Conservation (phyloP, 1,284 basidiomycete species). For the Cutaneotrichosporon daszewskae region DNA sequence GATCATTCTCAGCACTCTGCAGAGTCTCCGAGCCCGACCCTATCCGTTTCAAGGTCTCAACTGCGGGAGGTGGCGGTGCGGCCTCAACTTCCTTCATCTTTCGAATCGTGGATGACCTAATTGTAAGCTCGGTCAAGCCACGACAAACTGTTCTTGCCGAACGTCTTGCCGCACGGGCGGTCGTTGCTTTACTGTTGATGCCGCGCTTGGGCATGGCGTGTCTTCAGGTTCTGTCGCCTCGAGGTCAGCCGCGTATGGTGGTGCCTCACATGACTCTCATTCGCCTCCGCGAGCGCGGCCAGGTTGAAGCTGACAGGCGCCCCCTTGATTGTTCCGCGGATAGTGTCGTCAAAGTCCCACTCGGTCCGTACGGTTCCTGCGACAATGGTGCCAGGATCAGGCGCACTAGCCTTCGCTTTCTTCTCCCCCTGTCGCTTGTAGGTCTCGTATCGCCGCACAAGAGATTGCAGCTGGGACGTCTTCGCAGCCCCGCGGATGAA, state of each 20-base stretch:
- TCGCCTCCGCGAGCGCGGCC: constrained; percentile 51
- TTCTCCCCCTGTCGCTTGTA: constrained; percentile 55
- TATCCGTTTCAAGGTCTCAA: no score
- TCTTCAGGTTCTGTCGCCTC: no score
- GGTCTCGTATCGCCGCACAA: constrained; percentile 71
- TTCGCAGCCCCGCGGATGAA: constrained; percentile 81
- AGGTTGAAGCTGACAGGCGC: constrained; percentile 53
- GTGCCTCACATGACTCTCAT: neutral
- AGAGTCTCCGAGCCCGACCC: no score
- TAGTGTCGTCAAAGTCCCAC: constrained; percentile 79
- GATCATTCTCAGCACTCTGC: no score
- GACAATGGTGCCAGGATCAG: constrained; percentile 17
- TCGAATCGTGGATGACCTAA: no score
- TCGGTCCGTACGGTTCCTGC: constrained; percentile 67
- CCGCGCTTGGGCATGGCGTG: neutral
- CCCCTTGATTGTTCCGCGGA: constrained; percentile 59
- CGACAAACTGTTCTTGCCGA: no score
- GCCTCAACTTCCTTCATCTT: no score
- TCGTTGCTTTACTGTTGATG: neutral
- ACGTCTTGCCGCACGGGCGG: no score
- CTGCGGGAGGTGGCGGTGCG: no score
- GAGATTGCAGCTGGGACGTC: constrained; percentile 73
- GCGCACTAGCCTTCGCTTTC: constrained; percentile 46
- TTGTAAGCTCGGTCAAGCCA: no score
- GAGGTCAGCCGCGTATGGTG: no score